phyloP scores from a whole-genome alignment of 495 filamentous ascomycete species.

The Penicillium angulare region DNA sequence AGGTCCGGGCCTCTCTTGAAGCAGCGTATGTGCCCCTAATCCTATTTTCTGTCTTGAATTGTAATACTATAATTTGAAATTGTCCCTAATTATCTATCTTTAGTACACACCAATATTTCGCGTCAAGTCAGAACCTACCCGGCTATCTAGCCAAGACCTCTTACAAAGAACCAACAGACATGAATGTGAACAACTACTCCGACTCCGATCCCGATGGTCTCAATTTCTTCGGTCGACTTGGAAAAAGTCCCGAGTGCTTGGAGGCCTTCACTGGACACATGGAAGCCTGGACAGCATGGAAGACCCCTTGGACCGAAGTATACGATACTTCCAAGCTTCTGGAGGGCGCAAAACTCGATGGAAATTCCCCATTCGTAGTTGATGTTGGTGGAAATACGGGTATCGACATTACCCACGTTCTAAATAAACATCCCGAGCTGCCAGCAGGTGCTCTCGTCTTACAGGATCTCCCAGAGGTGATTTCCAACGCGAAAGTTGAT shows the following conservation, averaged over 20 bases:
- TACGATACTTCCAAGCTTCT: slow-evolving; percentile 28
- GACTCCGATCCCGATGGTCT: slow-evolving; percentile 33
- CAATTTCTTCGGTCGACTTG: slow-evolving; percentile 31
- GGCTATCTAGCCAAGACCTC: slow-evolving; percentile 35
- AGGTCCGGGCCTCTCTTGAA: slow-evolving; percentile 33
- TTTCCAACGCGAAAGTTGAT: slow-evolving; percentile 34
- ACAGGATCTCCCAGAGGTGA: slow-evolving; percentile 48
- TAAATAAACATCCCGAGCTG: slow-evolving; percentile 34
- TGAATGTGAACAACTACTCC: slow-evolving; percentile 28
- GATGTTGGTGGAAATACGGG: slow-evolving; percentile 53
- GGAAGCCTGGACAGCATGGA: slow-evolving; percentile 31
- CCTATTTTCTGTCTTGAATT: background rate
- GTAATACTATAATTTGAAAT: background rate
- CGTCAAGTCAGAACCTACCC: slow-evolving; percentile 26
- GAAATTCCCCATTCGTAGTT: slow-evolving; percentile 36
- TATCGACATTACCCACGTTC: slow-evolving; percentile 44
- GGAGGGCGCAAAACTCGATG: slow-evolving; percentile 12
- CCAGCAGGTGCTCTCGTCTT: slow-evolving; percentile 40
- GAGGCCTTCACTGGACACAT: slow-evolving; percentile 41
- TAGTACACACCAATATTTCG: slow-evolving; percentile 28
- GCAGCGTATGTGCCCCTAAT: slow-evolving; percentile 29
- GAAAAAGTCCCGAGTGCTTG: slow-evolving; percentile 28
- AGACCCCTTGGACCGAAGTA: slow-evolving; percentile 35
- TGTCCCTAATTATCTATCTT: background rate
- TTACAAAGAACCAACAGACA: slow-evolving; percentile 36